These are phyloP conservation scores for Salvia splendens DNA, from an alignment of 257 asterid genomes.

Conservation along the genomic window DNA sequence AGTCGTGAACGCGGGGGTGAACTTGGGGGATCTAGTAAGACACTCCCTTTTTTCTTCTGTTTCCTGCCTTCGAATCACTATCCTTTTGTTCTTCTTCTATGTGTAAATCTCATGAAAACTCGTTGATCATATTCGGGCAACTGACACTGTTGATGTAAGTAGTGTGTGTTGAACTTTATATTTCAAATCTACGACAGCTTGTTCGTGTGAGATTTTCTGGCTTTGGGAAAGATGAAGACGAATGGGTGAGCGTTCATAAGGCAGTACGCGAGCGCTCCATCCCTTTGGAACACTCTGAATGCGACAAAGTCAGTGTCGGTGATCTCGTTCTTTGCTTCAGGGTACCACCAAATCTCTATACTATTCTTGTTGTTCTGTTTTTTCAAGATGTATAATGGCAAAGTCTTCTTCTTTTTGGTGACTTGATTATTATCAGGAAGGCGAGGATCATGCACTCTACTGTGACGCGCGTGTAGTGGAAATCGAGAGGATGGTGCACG, in stretches of 20 bases:
- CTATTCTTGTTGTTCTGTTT: neutral
- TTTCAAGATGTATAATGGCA: too few relatives aligned
- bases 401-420: neutral
- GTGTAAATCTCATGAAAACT: too few relatives aligned
- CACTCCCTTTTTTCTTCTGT: constrained; percentile 21
- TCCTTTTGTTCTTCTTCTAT: too few relatives aligned
- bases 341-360: constrained; percentile 41
- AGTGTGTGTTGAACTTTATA: too few relatives aligned
- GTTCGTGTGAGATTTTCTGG: constrained; percentile 90
- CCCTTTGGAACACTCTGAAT: constrained; percentile 77
- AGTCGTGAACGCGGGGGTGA: constrained; percentile 24
- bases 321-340: constrained; percentile 86
- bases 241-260: constrained; percentile 70
- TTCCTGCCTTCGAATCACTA: too few relatives aligned
- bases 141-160: too few relatives aligned
- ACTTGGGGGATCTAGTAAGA: constrained; percentile 78
- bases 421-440: constrained; percentile 41
- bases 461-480: constrained; percentile 64
- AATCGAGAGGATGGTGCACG: constrained; percentile 53
- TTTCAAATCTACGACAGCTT: constrained; percentile 38
- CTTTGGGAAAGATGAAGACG: constrained; percentile 76
- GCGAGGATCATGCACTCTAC: constrained; percentile 56
- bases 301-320: constrained; percentile 61
- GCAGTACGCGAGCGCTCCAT: constrained; percentile 82
- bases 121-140: too few relatives aligned